Evolutionary conservation across 2,329 filamentous ascomycete genomes (phyloP).

Genomic region (Bipolaris cookei): DNA sequence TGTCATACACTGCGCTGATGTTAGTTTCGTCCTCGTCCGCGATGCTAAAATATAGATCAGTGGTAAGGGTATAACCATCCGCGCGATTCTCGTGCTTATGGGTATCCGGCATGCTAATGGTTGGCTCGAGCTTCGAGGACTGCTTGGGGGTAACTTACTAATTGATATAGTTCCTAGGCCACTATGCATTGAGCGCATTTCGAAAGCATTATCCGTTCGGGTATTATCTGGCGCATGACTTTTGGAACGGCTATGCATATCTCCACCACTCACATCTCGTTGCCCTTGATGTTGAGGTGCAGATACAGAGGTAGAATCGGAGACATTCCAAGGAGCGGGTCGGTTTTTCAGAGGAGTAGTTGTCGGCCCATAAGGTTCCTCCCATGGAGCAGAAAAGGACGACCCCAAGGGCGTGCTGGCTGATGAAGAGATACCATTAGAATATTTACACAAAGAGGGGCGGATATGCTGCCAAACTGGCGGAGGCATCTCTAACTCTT

Average conservation of each 20-base stretch:
- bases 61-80: too few relatives aligned
- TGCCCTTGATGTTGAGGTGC: constrained; percentile 7
- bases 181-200: not conserved
- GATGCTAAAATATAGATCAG: too few relatives aligned
- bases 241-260: not conserved
- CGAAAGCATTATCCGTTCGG: too few relatives aligned
- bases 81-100: too few relatives aligned
- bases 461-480: constrained; percentile 22
- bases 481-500: constrained; percentile 18
- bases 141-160: not conserved
- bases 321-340: too few relatives aligned
- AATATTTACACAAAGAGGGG: constrained; percentile 15
- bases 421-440: not conserved
- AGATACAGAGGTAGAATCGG: not conserved
- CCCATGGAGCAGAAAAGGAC: not conserved
- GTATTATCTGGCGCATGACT: too few relatives aligned
- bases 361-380: not conserved
- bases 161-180: not conserved
- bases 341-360: not conserved
- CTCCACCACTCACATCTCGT: not conserved
- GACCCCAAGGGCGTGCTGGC: constrained; percentile 26
- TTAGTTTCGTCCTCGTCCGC: not conserved
- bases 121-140: too few relatives aligned
- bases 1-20: not conserved
- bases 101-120: too few relatives aligned